These are phyloP conservation scores for Dicorynia guianensis DNA, from an alignment of 306 rosid species.

Conservation along the genomic window DNA sequence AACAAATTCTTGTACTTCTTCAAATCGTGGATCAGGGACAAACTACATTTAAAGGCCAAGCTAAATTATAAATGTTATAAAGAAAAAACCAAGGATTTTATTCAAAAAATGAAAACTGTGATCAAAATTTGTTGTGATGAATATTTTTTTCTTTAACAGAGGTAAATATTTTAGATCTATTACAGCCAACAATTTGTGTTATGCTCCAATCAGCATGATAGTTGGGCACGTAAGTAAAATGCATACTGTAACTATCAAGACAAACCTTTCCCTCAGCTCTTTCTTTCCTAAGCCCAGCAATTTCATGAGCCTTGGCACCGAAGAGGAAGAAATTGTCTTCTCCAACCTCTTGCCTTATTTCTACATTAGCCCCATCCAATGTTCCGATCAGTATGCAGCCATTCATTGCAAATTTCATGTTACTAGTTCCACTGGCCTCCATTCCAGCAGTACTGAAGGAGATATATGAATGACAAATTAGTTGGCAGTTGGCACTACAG, in stretches of 20 bases:
- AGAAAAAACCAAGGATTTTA: constrained; percentile 27
- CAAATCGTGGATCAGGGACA: constrained; percentile 90
- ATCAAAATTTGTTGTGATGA: not conserved
- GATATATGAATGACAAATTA: constrained; percentile 27
- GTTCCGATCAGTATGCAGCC: constrained; percentile 97
- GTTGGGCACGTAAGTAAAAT: not conserved
- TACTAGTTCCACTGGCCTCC: constrained; percentile 99
- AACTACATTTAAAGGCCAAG: constrained; percentile 60
- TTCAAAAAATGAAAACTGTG: constrained; percentile 23
- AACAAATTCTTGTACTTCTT: constrained; percentile 84
- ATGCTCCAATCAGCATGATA: constrained; percentile 30
- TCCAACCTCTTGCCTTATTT: constrained; percentile 96
- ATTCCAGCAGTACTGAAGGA: constrained; percentile 91
- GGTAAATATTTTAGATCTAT: constrained; percentile 17
- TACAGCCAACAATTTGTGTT: not conserved
- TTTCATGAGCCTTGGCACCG: constrained; percentile 94
- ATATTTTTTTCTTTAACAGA: constrained; percentile 13
- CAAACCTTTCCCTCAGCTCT: constrained; percentile 94
- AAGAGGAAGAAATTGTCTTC: constrained; percentile 92
- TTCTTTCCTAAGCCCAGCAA: constrained; percentile 88
- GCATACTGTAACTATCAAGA: constrained; percentile 30
- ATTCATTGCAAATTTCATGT: constrained; percentile 98
- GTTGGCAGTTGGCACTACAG: constrained; percentile 31
- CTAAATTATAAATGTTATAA: constrained; percentile 37
- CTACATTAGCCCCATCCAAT: constrained; percentile 98